A percentile compares a stretch with the other conserved stretches of the same genome.
Conservation (phyloP, 805 yeast species). For the Myxozyma neglecta region DNA sequence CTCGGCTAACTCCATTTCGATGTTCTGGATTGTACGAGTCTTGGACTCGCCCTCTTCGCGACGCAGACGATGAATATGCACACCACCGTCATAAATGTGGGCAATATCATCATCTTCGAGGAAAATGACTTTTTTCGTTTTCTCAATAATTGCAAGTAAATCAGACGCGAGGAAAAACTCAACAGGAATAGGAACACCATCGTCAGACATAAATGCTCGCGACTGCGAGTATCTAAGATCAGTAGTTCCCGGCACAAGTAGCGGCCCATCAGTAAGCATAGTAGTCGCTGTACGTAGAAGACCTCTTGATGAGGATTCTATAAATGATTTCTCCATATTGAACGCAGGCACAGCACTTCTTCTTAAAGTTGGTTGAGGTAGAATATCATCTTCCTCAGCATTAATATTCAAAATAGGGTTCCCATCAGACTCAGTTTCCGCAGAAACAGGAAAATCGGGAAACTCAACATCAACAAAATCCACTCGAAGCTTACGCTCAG, state of each 20-base stretch:
- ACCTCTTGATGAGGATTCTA: background rate
- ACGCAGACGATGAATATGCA: conserved; percentile 95
- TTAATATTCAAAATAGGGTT: conserved; percentile 23
- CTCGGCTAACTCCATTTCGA: conserved; percentile 95
- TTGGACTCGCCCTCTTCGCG: conserved; percentile 72
- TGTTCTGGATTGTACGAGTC: conserved; percentile 91
- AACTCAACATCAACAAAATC: conserved; percentile 98
- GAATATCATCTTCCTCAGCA: conserved; percentile 33
- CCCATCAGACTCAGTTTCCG: conserved; percentile 23
- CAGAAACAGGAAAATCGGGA: conserved; percentile 50
- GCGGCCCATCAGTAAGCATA: background rate
- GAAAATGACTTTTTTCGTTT: conserved; percentile 94
- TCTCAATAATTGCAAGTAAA: conserved; percentile 95
- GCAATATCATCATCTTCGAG: conserved; percentile 99
- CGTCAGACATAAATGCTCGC: conserved; percentile 94
- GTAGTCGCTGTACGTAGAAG: background rate
- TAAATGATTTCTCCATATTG: background rate
- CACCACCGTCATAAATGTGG: conserved; percentile 95
- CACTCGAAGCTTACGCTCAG: conserved; percentile 91
- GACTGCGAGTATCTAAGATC: conserved; percentile 90
- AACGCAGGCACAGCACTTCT: background rate
- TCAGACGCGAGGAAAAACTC: conserved; percentile 96
- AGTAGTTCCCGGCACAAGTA: conserved; percentile 1
- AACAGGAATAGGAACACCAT: conserved; percentile 87
- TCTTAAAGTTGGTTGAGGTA: conserved; percentile 51